Percentiles rank a stretch among this genome's conserved stretches.
These are phyloP conservation scores for Ailanthus altissimus DNA, from an alignment of 345 rosid genomes.

Conservation along the genomic window DNA sequence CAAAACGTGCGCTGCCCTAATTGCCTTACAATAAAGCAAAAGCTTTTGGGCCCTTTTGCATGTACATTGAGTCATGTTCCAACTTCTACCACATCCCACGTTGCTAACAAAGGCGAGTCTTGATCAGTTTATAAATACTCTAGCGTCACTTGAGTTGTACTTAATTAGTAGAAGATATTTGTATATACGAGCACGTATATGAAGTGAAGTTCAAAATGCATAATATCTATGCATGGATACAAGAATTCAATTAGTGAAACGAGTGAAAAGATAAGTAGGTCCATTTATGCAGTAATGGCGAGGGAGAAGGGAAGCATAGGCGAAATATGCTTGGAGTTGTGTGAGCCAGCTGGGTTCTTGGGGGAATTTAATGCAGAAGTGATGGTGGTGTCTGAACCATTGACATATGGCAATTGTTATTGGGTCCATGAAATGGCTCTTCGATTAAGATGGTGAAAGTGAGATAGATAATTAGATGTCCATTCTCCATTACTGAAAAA, in stretches of 20 bases:
- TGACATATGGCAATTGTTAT: not conserved
- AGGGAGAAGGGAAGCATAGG: not conserved
- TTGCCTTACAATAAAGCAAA: not conserved
- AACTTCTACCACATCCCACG: not conserved
- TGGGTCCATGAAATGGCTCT: constrained; percentile 11
- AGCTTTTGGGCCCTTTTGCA: not conserved
- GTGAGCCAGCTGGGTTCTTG: not conserved
- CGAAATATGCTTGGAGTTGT: not conserved
- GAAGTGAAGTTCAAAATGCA: no score
- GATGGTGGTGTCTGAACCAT: not conserved
- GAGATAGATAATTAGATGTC: not conserved
- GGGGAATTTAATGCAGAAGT: not conserved
- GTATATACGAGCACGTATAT: no score
- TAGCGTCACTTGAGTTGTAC: no score
- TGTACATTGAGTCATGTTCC: not conserved
- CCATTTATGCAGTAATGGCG: not conserved
- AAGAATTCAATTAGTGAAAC: no score
- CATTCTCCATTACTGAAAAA: not conserved
- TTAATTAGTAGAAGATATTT: no score
- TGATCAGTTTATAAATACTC: no score
- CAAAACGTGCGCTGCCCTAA: not conserved
- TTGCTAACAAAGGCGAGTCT: not conserved
- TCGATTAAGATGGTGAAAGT: not conserved
- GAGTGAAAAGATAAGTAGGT: not conserved
- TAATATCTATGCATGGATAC: no score